Percentiles rank a stretch among this genome's conserved stretches.
Evolutionary conservation across 129 eudicot species (phyloP).

Genomic region (Flaveria sonorensis): DNA sequence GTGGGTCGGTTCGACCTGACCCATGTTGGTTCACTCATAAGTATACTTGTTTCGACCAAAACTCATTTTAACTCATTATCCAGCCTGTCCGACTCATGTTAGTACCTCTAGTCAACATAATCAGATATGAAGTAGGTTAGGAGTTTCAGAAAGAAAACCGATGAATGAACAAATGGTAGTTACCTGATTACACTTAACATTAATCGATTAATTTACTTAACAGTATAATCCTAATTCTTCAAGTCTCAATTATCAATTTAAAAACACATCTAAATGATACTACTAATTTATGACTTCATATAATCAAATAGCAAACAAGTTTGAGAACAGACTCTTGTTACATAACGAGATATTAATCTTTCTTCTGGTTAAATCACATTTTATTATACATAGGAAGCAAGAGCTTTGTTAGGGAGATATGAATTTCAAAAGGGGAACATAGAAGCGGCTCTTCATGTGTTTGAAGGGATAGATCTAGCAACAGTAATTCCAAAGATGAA

Average conservation of each 20-base stretch:
- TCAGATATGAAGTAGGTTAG: too few species aligned
- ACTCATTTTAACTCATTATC: not conserved
- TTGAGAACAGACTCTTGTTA: not conserved
- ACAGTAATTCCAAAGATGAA: conserved; percentile 75
- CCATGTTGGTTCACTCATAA: not conserved
- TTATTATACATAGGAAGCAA: conserved; percentile 60
- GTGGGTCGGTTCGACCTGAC: not conserved
- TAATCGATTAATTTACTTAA: not conserved
- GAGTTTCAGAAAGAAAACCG: not conserved
- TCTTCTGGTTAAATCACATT: conserved; percentile 10
- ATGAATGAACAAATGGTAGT: not conserved
- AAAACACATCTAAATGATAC: not conserved
- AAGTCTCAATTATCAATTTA: not conserved
- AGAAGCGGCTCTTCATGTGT: conserved; percentile 95
- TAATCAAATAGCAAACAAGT: not conserved
- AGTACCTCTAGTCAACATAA: too few species aligned
- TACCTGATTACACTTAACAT: not conserved
- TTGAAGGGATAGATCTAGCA: conserved; percentile 87
- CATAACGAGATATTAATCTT: not conserved
- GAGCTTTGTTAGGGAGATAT: conserved; percentile 92
- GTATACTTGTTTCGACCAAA: not conserved
- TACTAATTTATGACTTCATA: not conserved
- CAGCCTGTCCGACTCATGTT: not conserved
- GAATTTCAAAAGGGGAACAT: conserved; percentile 96
- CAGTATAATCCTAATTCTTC: not conserved